Percentiles rank a stretch among this genome's conserved stretches.
These are phyloP conservation scores for Umbelopsis sp. DNA, from an alignment of 192 early-diverging fungal species.

Conservation along the genomic window DNA sequence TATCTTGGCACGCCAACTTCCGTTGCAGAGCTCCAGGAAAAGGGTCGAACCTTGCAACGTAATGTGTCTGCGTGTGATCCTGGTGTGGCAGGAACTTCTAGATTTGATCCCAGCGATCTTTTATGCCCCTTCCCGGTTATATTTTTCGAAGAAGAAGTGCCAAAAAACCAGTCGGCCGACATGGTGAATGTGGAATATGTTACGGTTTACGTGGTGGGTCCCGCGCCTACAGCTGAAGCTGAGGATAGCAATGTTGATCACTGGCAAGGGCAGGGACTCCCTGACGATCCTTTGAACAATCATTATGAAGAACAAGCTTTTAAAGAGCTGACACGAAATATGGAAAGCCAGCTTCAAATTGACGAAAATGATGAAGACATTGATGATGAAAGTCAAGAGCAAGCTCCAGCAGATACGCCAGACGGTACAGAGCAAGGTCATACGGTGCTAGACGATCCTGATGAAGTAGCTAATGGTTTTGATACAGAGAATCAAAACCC, in stretches of 20 bases:
- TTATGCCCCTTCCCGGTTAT: slow-evolving; percentile 35
- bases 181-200: background rate
- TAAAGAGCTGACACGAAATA: background rate
- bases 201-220: slow-evolving; percentile 17
- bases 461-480: background rate
- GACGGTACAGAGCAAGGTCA: no score
- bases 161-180: background rate
- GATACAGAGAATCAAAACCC: background rate
- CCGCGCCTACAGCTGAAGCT: background rate
- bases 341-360: background rate
- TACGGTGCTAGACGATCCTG: no score
- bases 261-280: background rate
- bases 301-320: slow-evolving; percentile 5
- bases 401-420: no score
- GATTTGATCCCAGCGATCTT: slow-evolving; percentile 39
- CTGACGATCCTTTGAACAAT: background rate
- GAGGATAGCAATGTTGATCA: background rate
- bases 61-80: slow-evolving; percentile 41
- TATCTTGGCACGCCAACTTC: slow-evolving; percentile 43
- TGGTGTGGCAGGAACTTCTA: background rate
- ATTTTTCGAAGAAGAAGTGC: background rate
- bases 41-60: slow-evolving; percentile 41
- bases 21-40: slow-evolving; percentile 26
- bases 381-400: background rate
- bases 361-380: background rate